Base-by-base conservation (phyloP, 805 yeast species). In the Ogataea nonfermentans region DNA sequence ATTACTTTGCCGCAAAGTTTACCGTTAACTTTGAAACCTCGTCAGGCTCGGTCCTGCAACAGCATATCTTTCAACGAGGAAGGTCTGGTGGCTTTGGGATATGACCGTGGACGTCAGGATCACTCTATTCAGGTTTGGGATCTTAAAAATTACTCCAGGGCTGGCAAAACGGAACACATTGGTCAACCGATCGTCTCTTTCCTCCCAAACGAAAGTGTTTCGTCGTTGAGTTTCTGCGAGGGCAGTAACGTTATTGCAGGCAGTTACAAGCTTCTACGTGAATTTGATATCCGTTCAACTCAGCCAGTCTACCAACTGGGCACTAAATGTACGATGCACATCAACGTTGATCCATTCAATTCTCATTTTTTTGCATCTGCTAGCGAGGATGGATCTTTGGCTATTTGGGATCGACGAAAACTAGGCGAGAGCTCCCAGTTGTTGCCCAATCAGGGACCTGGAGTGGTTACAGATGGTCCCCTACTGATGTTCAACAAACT, bases 121-220 rank as follows among this genome's bases (percentile, higher is more conserved):
- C 76, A 78, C 43, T 80, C 91, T 15, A 63, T 90, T 30, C 84
- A 84, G 48, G 69, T 90, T 4, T 90, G 93, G 90, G 88, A 87
- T 56, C 68, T 85, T 3, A 77, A 75, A 40, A 79, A 79, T 49
- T 82, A 78, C 45, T 65, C 76, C 1, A 61, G 68, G 32, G 60
- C 59, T 30, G 65, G 71, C 36, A 67, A 67, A 15, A 72, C 71
- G 42, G 76, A 75, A 24, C 77, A 75, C 37, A 63, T 74, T 2
- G 67, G 70, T n/a, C 68, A 73, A 38, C 81, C 86, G 4, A 61
- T 76, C 7, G 67, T 70, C 34, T 70, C 83, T 0, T 81, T 72
- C 50, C 68, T 86, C 17, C 77, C 81, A 20, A 83, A 84, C 51
- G 98, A 90, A 57, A 79, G 84, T 6, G 74, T 91, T 0, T 65